Evolutionary conservation across 257 asterid species (phyloP).

Genomic region (Solanum bukasovii): DNA sequence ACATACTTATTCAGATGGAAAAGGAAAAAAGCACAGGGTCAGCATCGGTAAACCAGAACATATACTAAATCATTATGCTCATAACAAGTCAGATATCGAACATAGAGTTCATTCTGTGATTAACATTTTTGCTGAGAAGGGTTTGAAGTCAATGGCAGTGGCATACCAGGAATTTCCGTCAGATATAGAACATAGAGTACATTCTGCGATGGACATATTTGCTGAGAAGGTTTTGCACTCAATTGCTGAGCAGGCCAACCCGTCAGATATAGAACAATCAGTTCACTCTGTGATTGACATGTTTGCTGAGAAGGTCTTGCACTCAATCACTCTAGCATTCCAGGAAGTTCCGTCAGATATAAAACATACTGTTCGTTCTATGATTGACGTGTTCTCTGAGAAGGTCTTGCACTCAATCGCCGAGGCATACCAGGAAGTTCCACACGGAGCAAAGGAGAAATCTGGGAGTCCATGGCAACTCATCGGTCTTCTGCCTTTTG

Average conservation of each 20-base stretch:
- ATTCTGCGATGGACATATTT: slow-evolving; percentile 30
- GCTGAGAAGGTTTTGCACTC: slow-evolving; percentile 40
- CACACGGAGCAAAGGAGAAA: slow-evolving; percentile 33
- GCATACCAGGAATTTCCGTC: slow-evolving; percentile 38
- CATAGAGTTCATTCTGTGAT: slow-evolving; percentile 37
- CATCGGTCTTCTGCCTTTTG: slow-evolving; percentile 29
- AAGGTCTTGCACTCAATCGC: slow-evolving; percentile 34
- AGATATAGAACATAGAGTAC: background rate
- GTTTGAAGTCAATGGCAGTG: slow-evolving; percentile 33
- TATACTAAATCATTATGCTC: slow-evolving; percentile 23
- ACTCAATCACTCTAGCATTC: slow-evolving; percentile 33
- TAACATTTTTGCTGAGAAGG: slow-evolving; percentile 37
- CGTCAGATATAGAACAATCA: slow-evolving; percentile 20
- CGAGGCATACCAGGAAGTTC: slow-evolving; percentile 39
- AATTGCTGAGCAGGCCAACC: slow-evolving; percentile 27
- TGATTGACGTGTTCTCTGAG: slow-evolving; percentile 39
- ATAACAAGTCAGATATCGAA: slow-evolving; percentile 32
- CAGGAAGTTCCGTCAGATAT: slow-evolving; percentile 25
- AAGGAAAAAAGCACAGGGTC: slow-evolving; percentile 90
- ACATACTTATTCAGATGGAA: slow-evolving; percentile 63
- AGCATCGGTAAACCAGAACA: slow-evolving; percentile 95
- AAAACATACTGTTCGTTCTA: background rate
- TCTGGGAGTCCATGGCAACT: slow-evolving; percentile 40
- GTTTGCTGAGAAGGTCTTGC: slow-evolving; percentile 37
- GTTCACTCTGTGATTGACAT: slow-evolving; percentile 24